Base-by-base conservation (phyloP, 2,329 filamentous ascomycete genomes). In the Albifimbria verrucaria region DNA sequence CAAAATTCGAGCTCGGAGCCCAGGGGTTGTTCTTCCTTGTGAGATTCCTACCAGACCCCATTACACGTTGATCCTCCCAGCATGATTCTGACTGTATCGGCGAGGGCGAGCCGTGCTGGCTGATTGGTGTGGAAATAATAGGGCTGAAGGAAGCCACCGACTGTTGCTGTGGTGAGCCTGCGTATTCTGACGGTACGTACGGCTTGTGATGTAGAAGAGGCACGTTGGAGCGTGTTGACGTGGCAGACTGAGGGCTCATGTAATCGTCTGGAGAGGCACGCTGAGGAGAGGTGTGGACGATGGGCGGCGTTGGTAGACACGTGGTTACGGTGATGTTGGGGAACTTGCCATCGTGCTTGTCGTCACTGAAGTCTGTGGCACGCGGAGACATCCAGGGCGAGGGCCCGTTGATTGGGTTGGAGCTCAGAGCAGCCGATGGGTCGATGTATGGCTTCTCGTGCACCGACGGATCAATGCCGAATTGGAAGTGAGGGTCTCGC, bases 221-320 rank as follows among this genome's bases (percentile, higher is more conserved):
- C 2, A 67, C 63, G 3, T 63, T 68, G 52, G 70, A 73, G 17
- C 59, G 59, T 5, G 56, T 63, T 1, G 72, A 73, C 3, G 65
- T 63, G 7, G 65, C 65, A 15, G 68, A 69, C 1, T 61, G 58
- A 2, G 71, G 70, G 1, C 70, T 69, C 17, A 52, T 51, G 46
- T 58, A 62, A 18, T 64, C 60, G 7, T 60, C 59, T 2, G 51
- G 55, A 2, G 61, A 59, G 17, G 47, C 25, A 1, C 46, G 53
- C 3, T 53, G 48, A 2, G 60, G 48, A 18, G 57, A 55, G 10
- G 57, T 51, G 45, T 53, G 57, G 15, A 56, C 36, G 20, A 59
- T 50, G 20, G 59, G 53, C 0, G 64, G 66, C 3, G 52, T 56
- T 2, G 61, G 57, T 1, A 63, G 44, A 39, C 55, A 49, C 2